phyloP scores from a whole-genome alignment of 176 grass and related monocot genomes.

The Ensete glaucum region DNA sequence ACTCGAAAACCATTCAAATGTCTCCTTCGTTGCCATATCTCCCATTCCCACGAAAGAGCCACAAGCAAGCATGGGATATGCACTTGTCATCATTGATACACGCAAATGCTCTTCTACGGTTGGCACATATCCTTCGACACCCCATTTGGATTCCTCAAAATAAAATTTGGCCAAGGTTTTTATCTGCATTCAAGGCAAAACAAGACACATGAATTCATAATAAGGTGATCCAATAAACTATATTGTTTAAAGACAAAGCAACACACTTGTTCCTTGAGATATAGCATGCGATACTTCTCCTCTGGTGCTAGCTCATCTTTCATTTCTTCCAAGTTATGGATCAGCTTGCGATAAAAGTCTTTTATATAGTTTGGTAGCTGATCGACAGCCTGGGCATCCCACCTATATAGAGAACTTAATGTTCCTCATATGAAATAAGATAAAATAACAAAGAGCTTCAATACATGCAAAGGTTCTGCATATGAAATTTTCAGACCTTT shows the following conservation, averaged over 20 bases:
- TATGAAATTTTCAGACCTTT: slow-evolving; percentile 24
- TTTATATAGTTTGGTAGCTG: neutral
- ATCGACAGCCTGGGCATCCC: slow-evolving; percentile 11
- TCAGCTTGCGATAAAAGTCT: neutral
- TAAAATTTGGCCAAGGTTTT: neutral
- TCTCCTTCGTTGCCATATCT: no score
- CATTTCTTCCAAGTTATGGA: slow-evolving; percentile 18
- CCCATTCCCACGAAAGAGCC: no score
- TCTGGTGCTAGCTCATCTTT: slow-evolving; percentile 19
- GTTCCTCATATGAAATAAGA: neutral
- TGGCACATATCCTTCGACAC: neutral
- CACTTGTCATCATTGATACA: neutral
- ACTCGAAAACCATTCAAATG: no score
- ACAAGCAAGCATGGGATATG: no score
- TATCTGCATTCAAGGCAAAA: neutral
- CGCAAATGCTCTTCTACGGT: neutral
- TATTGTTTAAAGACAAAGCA: no score
- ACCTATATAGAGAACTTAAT: slow-evolving; percentile 14
- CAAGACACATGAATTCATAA: no score
- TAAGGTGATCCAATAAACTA: no score
- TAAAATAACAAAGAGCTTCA: no score
- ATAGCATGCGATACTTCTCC: slow-evolving; percentile 25
- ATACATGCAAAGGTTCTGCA: neutral
- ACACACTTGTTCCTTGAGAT: slow-evolving; percentile 13
- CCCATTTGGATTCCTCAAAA: neutral